phyloP scores from a whole-genome alignment of 257 asterid species.

The Solanum pennellii region DNA sequence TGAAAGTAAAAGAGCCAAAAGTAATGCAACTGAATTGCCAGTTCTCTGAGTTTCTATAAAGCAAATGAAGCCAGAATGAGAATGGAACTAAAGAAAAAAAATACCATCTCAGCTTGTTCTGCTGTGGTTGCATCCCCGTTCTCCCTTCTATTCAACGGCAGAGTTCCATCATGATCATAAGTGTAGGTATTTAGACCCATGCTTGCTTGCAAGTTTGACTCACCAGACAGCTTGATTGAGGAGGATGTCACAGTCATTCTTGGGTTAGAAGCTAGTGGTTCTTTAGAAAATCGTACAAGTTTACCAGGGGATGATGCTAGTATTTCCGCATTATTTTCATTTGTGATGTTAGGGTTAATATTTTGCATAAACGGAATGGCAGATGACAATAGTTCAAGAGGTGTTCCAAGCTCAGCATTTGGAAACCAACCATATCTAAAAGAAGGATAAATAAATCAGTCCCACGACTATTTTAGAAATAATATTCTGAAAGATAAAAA shows the following conservation, averaged over 20 bases:
- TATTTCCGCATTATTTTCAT: constrained; percentile 19
- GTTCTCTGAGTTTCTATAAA: background rate
- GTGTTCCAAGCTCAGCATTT: constrained; percentile 38
- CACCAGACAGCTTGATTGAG: constrained; percentile 14
- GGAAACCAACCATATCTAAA: constrained; percentile 94
- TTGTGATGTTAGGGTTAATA: constrained; percentile 8
- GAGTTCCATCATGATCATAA: constrained; percentile 14
- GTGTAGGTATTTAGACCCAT: constrained; percentile 16
- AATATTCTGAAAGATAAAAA: background rate
- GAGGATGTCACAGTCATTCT: constrained; percentile 15
- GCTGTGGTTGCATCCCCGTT: constrained; percentile 14
- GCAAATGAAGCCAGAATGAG: background rate
- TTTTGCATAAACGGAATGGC: constrained; percentile 16
- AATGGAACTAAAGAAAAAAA: constrained; percentile 1
- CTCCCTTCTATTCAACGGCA: constrained; percentile 17
- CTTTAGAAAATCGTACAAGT: constrained; percentile 9
- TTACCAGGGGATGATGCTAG: constrained; percentile 8
- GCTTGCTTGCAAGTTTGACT: constrained; percentile 14
- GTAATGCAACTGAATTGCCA: background rate
- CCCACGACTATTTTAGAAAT: background rate
- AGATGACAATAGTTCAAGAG: constrained; percentile 31
- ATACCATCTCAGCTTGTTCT: constrained; percentile 46
- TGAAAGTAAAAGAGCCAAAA: background rate
- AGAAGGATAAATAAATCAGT: constrained; percentile 11
- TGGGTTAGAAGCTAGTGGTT: constrained; percentile 16